Base-by-base conservation (phyloP, 2,329 filamentous ascomycete genomes). In the Aspergillus sp. region DNA sequence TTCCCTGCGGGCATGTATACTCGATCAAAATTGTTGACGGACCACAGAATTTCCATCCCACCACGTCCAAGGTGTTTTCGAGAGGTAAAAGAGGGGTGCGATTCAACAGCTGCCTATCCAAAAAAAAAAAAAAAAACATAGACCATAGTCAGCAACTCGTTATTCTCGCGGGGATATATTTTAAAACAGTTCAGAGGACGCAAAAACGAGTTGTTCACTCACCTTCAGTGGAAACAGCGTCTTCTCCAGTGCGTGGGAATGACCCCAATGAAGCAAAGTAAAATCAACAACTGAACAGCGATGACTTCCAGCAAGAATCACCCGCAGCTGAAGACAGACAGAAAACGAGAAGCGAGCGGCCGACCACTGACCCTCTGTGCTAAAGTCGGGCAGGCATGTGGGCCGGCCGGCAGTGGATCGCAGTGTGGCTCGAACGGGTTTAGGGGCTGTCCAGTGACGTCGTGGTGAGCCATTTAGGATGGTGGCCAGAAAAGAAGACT, bases 371-470 rank as follows among this genome's bases (percentile, higher is more conserved):
- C 47, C 43, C 41, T 27, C 30, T 37, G 44, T 19, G 19, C 19
- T 19, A 19, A 48, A 51, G 44, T 51, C 42, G 12, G 36, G 36
- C 37, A 45, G 47, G 48, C 49, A 54, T 51, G 57, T 60, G 57
- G 58, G 42, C 51, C 55, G 40, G 40, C 38, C 44, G 40, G 29
- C 26, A 27, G 33, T 39, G 54, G 55, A 51, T 56, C 54, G 54
- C 50, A 40, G 47, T 43, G n/a, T 35, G 27, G 2, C 50, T 46
- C 33, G 42, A 54, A 46, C 36, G 27, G 44, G 50, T 36, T 53
- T 54, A 56, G 48, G 34, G 31, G 36, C 41, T 33, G 42, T 40
- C 49, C 40, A 57, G 51, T 65, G 61, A 65, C 61, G 60, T 65
- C 54, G 50, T 49, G 33, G 51, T 61, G 56, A 56, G 49, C 47